Evolutionary conservation across 352 stramenopile genomes (phyloP).

Genomic region (Phytophthora agathidicida): DNA sequence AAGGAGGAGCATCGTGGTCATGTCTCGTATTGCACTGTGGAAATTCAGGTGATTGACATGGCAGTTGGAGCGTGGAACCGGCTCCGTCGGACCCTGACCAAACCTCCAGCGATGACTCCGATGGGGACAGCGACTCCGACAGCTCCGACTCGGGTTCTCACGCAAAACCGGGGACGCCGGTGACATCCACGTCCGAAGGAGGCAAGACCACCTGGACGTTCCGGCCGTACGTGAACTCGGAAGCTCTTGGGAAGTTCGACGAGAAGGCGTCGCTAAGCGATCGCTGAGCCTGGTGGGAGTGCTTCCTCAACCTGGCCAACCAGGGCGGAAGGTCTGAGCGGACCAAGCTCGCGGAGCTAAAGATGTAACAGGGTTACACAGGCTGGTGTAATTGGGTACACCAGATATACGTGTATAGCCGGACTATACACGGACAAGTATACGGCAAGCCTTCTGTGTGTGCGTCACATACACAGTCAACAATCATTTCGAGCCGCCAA

Average conservation of each 20-base stretch:
- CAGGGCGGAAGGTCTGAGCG: background rate
- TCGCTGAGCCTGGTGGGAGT: background rate
- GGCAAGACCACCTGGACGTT: background rate
- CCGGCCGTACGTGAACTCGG: background rate
- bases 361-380: too few species aligned
- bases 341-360: background rate
- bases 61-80: too few species aligned
- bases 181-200: background rate
- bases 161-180: background rate
- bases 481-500: too few species aligned
- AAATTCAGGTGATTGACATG: too few species aligned
- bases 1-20: too few species aligned
- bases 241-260: background rate
- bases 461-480: too few species aligned
- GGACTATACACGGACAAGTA: too few species aligned
- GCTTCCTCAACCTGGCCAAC: background rate
- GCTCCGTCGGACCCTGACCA: background rate
- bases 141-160: background rate
- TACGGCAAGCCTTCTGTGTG: too few species aligned
- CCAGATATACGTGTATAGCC: too few species aligned
- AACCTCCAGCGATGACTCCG: background rate
- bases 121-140: background rate
- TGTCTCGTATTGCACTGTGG: too few species aligned
- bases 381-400: too few species aligned
- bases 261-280: background rate